A percentile compares a stretch with the other conserved stretches of the same genome.
Conservation (phyloP, 2,329 filamentous ascomycete genomes). For the Trichoderma sp. region DNA sequence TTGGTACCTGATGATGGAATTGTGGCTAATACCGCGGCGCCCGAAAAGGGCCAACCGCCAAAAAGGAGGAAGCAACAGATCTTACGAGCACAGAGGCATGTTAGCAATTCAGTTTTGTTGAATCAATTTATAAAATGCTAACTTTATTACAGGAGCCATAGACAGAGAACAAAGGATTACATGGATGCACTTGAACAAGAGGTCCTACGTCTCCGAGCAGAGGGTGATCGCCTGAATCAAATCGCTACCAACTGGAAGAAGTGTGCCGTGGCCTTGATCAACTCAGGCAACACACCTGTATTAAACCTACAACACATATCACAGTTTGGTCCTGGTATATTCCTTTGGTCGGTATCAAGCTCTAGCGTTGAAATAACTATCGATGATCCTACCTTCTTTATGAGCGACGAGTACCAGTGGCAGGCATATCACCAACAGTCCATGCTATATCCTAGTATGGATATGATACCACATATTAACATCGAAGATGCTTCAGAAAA, state of each 20-base stretch:
- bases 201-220: slow-evolving; percentile 9
- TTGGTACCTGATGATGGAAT: background rate
- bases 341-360: slow-evolving; percentile 1
- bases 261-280: background rate
- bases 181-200: slow-evolving; percentile 9
- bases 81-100: slow-evolving; percentile 6
- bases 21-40: background rate
- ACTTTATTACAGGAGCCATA: background rate
- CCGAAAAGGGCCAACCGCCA: slow-evolving; percentile 7
- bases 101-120: background rate
- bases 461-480: slow-evolving; percentile 4
- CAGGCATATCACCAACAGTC: background rate
- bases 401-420: background rate
- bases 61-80: slow-evolving; percentile 10
- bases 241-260: slow-evolving; percentile 11
- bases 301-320: background rate
- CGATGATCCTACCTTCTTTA: background rate
- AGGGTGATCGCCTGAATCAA: background rate
- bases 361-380: background rate
- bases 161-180: slow-evolving; percentile 11
- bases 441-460: background rate
- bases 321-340: slow-evolving; percentile 2
- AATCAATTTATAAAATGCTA: background rate
- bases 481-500: slow-evolving; percentile 6
- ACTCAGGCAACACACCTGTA: background rate